Evolutionary conservation across 768 basidiomycete species (phyloP).

Genomic region (Auricularia cornea): DNA sequence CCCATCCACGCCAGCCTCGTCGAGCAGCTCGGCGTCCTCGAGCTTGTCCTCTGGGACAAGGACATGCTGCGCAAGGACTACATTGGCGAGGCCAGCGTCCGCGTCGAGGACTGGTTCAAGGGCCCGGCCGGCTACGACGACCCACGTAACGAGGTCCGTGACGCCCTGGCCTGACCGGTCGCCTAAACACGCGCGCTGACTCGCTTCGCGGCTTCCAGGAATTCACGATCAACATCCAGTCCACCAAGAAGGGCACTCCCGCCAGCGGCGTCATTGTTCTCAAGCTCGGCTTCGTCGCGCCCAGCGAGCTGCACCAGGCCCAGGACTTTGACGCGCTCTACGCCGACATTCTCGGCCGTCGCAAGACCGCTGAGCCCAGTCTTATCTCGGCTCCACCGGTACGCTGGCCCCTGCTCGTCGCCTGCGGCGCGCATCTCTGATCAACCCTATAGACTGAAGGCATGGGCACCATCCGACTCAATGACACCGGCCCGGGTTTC

Average conservation of each 20-base stretch:
- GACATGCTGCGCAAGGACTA: slow-evolving; percentile 88
- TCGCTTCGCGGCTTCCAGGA: slow-evolving; percentile 25
- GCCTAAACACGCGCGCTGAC: background rate
- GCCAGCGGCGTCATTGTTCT: slow-evolving; percentile 49
- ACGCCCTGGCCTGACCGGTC: background rate
- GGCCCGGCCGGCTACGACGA: slow-evolving; percentile 49
- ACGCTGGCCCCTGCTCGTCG: slow-evolving; percentile 19
- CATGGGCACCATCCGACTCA: slow-evolving; percentile 71
- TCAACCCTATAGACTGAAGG: slow-evolving; percentile 59
- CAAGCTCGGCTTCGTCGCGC: slow-evolving; percentile 50
- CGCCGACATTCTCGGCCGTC: slow-evolving; percentile 51
- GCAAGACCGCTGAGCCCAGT: slow-evolving; percentile 41
- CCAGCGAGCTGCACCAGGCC: slow-evolving; percentile 34
- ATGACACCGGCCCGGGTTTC: slow-evolving; percentile 44
- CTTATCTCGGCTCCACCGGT: slow-evolving; percentile 75
- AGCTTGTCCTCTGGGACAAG: slow-evolving; percentile 91
- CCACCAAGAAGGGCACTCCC: slow-evolving; percentile 37
- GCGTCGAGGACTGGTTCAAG: slow-evolving; percentile 77
- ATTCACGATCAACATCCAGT: slow-evolving; percentile 37
- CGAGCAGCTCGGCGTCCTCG: slow-evolving; percentile 63
- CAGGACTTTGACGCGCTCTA: slow-evolving; percentile 55
- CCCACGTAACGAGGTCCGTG: slow-evolving; percentile 56
- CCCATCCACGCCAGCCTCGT: slow-evolving; percentile 72
- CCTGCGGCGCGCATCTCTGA: slow-evolving; percentile 2
- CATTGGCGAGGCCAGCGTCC: slow-evolving; percentile 76